A percentile compares a stretch with the other conserved stretches of the same genome.
These are phyloP conservation scores for Neopestalotiopsis sp. DNA, from an alignment of 2,329 filamentous ascomycete genomes.

Conservation along the genomic window DNA sequence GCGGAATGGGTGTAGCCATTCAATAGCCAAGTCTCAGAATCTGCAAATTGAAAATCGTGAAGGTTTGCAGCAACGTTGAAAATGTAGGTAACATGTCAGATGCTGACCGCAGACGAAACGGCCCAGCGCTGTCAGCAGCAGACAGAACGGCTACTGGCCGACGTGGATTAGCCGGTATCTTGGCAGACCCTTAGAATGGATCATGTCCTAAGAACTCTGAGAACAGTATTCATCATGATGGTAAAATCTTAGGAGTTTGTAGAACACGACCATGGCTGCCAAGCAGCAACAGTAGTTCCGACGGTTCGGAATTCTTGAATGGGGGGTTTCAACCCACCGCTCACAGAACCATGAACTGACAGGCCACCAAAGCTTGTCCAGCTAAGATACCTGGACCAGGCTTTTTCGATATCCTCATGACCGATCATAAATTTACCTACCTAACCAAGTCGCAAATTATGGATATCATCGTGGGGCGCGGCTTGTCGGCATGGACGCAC, in stretches of 20 bases:
- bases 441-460: not conserved
- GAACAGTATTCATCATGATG: no score
- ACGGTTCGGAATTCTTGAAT: not conserved
- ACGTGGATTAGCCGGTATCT: not conserved
- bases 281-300: not conserved
- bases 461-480: slow-evolving; percentile 11
- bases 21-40: not conserved
- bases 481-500: slow-evolving; percentile 1
- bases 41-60: not conserved
- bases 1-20: not conserved
- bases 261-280: not conserved
- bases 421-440: not conserved
- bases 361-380: not conserved
- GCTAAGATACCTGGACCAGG: no score
- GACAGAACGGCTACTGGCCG: not conserved
- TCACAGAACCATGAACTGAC: not conserved
- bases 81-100: slow-evolving; percentile 1
- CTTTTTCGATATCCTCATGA: not conserved
- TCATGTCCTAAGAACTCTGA: no score
- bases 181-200: not conserved
- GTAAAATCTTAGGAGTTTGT: not conserved
- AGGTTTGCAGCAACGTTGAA: not conserved
- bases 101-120: not conserved
- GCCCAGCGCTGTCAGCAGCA: not conserved
- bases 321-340: not conserved